These are phyloP conservation scores for Cunninghamia lanceolata DNA, from an alignment of 75 land plant species.

Conservation along the genomic window DNA sequence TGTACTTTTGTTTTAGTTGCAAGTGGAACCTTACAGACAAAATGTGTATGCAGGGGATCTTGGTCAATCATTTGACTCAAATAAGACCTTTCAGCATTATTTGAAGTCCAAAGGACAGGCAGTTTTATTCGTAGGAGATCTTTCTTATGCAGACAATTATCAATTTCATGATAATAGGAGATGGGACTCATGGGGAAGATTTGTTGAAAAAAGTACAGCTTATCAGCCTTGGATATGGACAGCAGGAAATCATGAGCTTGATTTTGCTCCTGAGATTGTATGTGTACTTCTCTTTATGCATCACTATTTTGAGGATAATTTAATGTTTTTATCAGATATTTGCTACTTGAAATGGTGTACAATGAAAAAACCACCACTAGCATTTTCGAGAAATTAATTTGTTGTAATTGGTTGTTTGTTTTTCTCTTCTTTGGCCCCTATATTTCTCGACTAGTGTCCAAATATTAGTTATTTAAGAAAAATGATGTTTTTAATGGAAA, in stretches of 20 bases:
- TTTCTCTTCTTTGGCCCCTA: not conserved
- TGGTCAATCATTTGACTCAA: conserved; percentile 84
- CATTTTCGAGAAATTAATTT: not conserved
- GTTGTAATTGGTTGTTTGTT: not conserved
- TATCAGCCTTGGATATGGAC: conserved; percentile 99
- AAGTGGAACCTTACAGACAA: not conserved
- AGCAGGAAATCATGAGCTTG: conserved; percentile 88
- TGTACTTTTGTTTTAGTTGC: not conserved
- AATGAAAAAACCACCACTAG: not conserved
- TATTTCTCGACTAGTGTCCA: not conserved
- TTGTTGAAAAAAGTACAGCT: conserved; percentile 77
- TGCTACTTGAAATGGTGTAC: not conserved
- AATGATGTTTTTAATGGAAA: not conserved
- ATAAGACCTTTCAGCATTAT: conserved; percentile 75
- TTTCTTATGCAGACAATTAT: conserved; percentile 86
- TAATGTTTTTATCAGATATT: not conserved
- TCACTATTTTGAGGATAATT: not conserved
- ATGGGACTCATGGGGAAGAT: conserved; percentile 89
- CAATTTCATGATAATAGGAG: conserved; percentile 64
- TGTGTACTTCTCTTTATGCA: not conserved
- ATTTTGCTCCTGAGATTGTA: conserved; percentile 75
- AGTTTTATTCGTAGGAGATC: conserved; percentile 76
- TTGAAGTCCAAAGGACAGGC: conserved; percentile 66
- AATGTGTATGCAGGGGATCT: conserved; percentile 67
- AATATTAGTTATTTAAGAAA: not conserved